Conservation (phyloP, 1,139 yeast genomes). For the Saccharomyces pastorianus region DNA sequence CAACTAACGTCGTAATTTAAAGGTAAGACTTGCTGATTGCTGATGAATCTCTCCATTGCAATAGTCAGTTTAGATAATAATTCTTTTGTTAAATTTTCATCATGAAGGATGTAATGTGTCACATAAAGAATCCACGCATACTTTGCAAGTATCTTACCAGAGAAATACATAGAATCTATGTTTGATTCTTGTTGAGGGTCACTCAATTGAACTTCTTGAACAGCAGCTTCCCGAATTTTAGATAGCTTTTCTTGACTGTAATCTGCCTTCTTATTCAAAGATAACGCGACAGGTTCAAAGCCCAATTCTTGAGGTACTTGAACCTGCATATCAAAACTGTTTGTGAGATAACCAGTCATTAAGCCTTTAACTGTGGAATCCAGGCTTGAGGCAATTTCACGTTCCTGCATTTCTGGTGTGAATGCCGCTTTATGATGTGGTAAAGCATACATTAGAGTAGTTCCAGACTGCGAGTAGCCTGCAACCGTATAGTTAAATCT, state of each 20-base stretch:
- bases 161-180: conserved; percentile 65
- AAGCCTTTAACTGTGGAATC: conserved; percentile 65
- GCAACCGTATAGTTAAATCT: conserved; percentile 32
- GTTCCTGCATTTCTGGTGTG: conserved; percentile 17
- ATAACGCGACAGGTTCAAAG: conserved; percentile 55
- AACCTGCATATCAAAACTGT: conserved; percentile 39
- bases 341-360: conserved; percentile 52
- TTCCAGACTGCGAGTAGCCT: conserved; percentile 34
- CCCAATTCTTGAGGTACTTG: conserved; percentile 43
- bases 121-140: conserved; percentile 66
- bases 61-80: conserved; percentile 46
- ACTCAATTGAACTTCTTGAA: conserved; percentile 38
- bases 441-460: conserved; percentile 43
- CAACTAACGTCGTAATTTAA: conserved; percentile 58
- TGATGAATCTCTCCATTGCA: conserved; percentile 54
- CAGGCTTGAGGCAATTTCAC: conserved; percentile 36
- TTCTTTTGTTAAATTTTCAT: conserved; percentile 38
- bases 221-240: conserved; percentile 44
- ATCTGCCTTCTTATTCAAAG: conserved; percentile 30
- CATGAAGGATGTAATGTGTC: conserved; percentile 47
- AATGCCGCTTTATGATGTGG: conserved; percentile 62
- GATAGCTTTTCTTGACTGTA: conserved; percentile 37
- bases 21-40: conserved; percentile 47
- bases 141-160: conserved; percentile 68
- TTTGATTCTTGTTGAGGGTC: conserved; percentile 55